phyloP scores from a whole-genome alignment of 2,329 filamentous ascomycete species.

The Corniculantispora saksenae region DNA sequence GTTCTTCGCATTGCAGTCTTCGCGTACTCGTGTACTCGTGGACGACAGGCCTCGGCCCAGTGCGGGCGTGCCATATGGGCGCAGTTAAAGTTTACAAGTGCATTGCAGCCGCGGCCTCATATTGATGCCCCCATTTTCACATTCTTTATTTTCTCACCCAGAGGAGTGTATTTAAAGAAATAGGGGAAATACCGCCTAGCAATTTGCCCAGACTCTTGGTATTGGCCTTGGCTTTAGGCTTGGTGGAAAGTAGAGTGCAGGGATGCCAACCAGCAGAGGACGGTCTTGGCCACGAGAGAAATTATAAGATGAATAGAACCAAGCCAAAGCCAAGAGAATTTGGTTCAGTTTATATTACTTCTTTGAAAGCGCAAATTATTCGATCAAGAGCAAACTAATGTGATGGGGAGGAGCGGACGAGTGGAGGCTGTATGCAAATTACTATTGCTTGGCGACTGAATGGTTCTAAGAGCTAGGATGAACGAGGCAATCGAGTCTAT shows the following conservation, averaged over 20 bases:
- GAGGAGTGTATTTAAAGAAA: background rate
- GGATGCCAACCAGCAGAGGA: background rate
- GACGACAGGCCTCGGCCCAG: too few species aligned
- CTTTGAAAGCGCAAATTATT: background rate
- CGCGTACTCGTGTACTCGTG: background rate
- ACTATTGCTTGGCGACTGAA: background rate
- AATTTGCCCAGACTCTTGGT: conserved; percentile 13
- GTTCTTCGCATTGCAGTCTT: background rate
- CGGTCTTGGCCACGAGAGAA: background rate
- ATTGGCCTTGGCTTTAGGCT: conserved; percentile 1
- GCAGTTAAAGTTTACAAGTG: background rate
- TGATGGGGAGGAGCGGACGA: too few species aligned
- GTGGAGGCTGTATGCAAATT: background rate
- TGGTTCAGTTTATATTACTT: background rate
- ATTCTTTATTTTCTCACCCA: background rate
- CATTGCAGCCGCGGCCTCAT: background rate
- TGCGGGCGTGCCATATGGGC: too few species aligned
- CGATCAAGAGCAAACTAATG: background rate
- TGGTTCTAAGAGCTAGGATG: background rate
- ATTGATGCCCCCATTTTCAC: background rate
- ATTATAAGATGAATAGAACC: background rate
- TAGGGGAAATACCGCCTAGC: background rate
- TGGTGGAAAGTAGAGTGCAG: background rate
- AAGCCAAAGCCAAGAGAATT: background rate
- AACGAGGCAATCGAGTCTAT: too few species aligned